phyloP scores from a whole-genome alignment of 228 moss, liverwort and hornwort genomes.

The Sphagnum fallax region DNA sequence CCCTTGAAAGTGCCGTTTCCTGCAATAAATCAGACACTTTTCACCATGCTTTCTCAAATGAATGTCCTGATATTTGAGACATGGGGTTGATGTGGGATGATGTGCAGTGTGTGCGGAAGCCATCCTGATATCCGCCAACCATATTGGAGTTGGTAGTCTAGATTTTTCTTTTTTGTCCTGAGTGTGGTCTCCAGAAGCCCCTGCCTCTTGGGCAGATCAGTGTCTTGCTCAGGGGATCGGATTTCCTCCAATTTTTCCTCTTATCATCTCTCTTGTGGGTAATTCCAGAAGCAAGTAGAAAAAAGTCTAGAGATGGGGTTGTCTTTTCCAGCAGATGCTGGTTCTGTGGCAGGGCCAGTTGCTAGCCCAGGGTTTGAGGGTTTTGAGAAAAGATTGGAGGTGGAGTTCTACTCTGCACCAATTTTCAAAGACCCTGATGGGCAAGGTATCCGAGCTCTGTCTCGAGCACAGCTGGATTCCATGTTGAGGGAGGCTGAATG shows the following conservation, averaged over 20 bases:
- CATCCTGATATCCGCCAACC: slow-evolving; percentile 90
- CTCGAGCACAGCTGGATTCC: slow-evolving; percentile 55
- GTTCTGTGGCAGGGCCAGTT: slow-evolving; percentile 27
- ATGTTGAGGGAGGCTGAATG: slow-evolving; percentile 86
- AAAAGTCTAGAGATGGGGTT: slow-evolving; percentile 34
- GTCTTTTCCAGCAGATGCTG: slow-evolving; percentile 26
- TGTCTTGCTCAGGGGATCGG: slow-evolving; percentile 15
- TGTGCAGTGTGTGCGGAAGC: slow-evolving; percentile 93
- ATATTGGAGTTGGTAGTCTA: slow-evolving; percentile 30
- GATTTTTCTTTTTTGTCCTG: slow-evolving; percentile 12
- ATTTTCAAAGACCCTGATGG: slow-evolving; percentile 71
- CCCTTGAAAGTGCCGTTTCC: background rate
- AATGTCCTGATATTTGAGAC: too few relatives aligned
- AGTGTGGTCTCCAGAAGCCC: slow-evolving; percentile 72
- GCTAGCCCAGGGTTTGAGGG: slow-evolving; percentile 80
- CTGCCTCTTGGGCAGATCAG: slow-evolving; percentile 62
- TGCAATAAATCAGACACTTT: too few relatives aligned
- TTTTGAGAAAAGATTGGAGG: slow-evolving; percentile 88
- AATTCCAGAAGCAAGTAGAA: background rate
- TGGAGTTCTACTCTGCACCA: slow-evolving; percentile 71
- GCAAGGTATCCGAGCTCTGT: slow-evolving; percentile 57
- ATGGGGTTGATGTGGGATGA: background rate
- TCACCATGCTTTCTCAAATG: too few relatives aligned
- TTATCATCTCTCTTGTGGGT: background rate
- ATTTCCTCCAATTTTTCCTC: background rate